Base-by-base conservation (phyloP, 1,139 yeast species). In the Kodamaea ohmeri region DNA sequence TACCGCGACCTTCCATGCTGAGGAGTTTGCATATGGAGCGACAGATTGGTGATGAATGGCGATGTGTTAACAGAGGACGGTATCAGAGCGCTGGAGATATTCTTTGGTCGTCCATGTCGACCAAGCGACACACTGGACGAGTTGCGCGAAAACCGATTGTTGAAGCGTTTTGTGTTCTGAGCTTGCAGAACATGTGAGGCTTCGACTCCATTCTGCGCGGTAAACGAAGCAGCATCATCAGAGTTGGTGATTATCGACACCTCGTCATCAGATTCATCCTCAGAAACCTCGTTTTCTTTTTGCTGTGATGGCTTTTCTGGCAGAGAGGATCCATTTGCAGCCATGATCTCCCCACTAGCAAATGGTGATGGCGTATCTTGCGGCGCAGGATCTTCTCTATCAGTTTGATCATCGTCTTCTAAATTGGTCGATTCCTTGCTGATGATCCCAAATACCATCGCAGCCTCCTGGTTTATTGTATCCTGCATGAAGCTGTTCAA, bases 391-490 rank as follows among this genome's bases (percentile, higher is more conserved):
- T 27, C 20, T n/a, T 27, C 30, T 15, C 20, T 27, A 14, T 27
- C 30, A 4, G 36, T 34, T 24, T 48, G 38, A 13, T 47, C 43
- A 13, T 48, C 55, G 5, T 27, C 30, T 8, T 27, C 30, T 11
- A 27, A 8, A 12, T 27, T 27, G 4, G 30, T 20, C 9, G 30
- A 27, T 25, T 49, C 47, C 29, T 55, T 54, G 42, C 64, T 61
- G 17, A 67, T 65, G 2, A 67, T 71, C 11, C 76, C 76, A 49
- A 71, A 71, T 0, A 70, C 73, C 69, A 65, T 56, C 0, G 75
- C 75, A 2, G 73, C 72, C 46, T 69, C 75, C 40, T 66, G 69
- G 35, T 56, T 60, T 25, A 68, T 61, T 8, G 60, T 49, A 19
- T 53, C 58, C 21, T 50, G 53, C 53, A 48, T 48, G 34, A 48